Conservation (phyloP, 805 yeast genomes). For the Ogataea pini region DNA sequence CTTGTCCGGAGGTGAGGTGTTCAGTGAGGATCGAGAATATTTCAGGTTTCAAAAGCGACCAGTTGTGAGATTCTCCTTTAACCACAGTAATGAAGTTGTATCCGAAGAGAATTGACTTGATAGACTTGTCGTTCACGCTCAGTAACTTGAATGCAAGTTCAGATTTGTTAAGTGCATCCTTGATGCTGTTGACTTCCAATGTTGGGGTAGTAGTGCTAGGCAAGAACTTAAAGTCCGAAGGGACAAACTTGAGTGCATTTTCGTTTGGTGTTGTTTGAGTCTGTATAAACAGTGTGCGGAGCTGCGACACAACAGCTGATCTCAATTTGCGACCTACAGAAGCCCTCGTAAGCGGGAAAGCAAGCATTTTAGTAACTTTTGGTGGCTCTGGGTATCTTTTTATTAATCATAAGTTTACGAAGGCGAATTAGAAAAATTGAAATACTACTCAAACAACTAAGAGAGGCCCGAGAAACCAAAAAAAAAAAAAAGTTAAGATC, state of each 20-base stretch:
- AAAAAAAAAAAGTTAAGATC: background rate
- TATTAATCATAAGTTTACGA: background rate
- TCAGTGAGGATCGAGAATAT: conserved; percentile 61
- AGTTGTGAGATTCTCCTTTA: conserved; percentile 44
- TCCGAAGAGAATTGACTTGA: conserved; percentile 76
- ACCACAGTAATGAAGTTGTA: conserved; percentile 82
- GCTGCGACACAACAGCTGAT: conserved; percentile 6
- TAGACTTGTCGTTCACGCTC: conserved; percentile 63
- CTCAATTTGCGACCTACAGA: conserved; percentile 36
- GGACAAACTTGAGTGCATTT: conserved; percentile 81
- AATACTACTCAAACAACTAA: background rate
- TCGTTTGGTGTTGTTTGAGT: conserved; percentile 86
- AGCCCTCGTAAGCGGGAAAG: background rate
- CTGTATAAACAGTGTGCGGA: conserved; percentile 59
- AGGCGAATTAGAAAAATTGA: background rate
- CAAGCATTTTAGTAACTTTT: background rate
- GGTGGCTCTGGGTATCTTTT: conserved; percentile 17
- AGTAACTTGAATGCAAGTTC: conserved; percentile 78
- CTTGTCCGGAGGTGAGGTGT: conserved; percentile 54
- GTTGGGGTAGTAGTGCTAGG: conserved; percentile 58
- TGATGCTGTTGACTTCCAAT: conserved; percentile 68
- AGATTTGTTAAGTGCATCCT: conserved; percentile 67
- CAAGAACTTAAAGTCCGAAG: conserved; percentile 62
- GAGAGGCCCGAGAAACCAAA: background rate
- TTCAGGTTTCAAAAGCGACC: conserved; percentile 68